Percentiles rank a stretch among this genome's conserved stretches.
These are phyloP conservation scores for Scedosporium aurantiacum DNA, from an alignment of 2,329 filamentous ascomycete genomes.

Conservation along the genomic window DNA sequence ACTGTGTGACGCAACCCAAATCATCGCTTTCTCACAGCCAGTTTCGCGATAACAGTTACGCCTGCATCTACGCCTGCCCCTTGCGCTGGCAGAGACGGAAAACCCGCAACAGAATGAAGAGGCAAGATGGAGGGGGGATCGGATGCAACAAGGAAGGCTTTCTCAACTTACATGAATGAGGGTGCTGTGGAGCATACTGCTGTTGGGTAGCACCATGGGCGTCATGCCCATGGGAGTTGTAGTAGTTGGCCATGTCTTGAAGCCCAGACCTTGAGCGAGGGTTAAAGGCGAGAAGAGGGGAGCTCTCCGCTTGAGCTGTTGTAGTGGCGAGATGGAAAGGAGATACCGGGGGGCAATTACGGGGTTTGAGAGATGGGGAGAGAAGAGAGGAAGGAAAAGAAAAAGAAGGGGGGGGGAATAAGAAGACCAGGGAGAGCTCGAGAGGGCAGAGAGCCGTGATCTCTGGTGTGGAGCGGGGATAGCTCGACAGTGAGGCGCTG, in stretches of 20 bases:
- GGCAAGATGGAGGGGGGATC: not conserved
- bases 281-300: not conserved
- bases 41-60: no score
- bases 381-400: not conserved
- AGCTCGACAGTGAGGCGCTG: not conserved
- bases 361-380: not conserved
- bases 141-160: not conserved
- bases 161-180: not conserved
- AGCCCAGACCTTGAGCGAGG: not conserved
- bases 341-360: not conserved
- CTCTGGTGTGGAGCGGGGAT: not conserved
- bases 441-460: not conserved
- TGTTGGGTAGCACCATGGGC: not conserved
- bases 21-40: no score
- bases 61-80: no score
- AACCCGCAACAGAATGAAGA: not conserved
- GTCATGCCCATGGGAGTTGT: not conserved
- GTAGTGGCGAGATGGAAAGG: not conserved
- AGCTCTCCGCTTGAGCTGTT: not conserved
- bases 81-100: not conserved
- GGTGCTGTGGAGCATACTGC: not conserved
- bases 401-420: not conserved
- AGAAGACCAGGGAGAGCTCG: not conserved
- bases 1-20: no score
- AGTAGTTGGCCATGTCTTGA: conserved; percentile 4